Conservation (phyloP, 2,329 filamentous ascomycete species). For the Neofusicoccum cordaticola region DNA sequence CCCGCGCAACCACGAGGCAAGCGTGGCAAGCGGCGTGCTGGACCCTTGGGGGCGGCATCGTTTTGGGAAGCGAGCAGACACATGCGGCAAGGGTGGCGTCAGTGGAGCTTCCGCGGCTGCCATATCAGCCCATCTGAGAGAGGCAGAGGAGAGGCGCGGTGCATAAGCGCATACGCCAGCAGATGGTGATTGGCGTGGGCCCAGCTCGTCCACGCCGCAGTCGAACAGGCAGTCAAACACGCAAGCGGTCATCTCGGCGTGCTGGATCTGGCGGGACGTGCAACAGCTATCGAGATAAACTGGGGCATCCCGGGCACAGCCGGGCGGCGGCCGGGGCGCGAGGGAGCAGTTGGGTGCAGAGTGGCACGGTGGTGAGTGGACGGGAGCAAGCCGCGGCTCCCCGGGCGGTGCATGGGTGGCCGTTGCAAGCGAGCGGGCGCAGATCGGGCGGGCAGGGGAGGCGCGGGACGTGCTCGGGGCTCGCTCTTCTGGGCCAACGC, state of each 20-base stretch:
- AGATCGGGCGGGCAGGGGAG: too few species aligned
- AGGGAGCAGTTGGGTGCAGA: too few species aligned
- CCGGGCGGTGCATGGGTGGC: background rate
- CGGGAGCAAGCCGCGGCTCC: constrained; percentile 6
- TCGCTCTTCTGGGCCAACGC: too few species aligned
- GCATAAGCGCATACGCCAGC: background rate
- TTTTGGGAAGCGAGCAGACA: background rate
- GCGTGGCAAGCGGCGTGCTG: background rate
- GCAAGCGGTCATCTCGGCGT: background rate
- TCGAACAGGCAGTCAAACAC: background rate
- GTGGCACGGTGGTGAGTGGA: background rate
- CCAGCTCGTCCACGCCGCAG: background rate
- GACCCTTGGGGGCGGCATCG: constrained; percentile 2
- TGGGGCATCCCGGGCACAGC: background rate
- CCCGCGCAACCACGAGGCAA: background rate
- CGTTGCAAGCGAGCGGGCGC: background rate
- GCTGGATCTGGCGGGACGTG: background rate
- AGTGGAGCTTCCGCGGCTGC: background rate
- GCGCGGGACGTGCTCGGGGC: too few species aligned
- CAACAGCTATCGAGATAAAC: background rate
- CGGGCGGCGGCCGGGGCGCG: too few species aligned
- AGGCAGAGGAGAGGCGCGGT: background rate
- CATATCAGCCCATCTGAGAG: background rate
- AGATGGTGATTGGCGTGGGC: background rate
- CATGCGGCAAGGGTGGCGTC: background rate